Evolutionary conservation across 495 filamentous ascomycete genomes (phyloP), one percentile per base, ranked within the genome.

Genomic region (Talaromyces ruber): DNA sequence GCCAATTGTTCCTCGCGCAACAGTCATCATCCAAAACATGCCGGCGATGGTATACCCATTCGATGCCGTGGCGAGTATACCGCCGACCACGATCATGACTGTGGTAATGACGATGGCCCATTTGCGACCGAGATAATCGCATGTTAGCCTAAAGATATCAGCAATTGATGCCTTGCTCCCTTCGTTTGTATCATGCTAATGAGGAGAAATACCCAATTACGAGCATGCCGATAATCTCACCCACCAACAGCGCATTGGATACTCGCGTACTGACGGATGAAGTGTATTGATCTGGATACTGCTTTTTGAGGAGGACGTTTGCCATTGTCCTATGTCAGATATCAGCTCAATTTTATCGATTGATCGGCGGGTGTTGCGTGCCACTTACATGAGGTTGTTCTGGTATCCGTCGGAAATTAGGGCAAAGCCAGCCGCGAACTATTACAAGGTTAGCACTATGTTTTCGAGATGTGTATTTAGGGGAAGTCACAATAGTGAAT

Each of bases 11-110:
- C 79, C 79, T 34, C 80, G 74, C 11, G 79, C 74, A 39, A 82
- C 67, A 5, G 78, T 77, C 70, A 82, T 73, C 75, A 82, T 82
- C 80, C 77, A 81, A 64, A 81, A 82, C 77, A 83, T 77, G 58
- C 78, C 80, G 21, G 73, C 51, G 61, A 78, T 73, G 2, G 77
- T 81, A 6, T 66, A 62, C 28, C 81, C 81, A 60, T 77, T 67
- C 11, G 79, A 73, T 1, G 80, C 80, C 2, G 81, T 81, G 6
- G 79, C 75, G 24, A 83, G 64, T 21, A 82, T 78, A 1, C 79
- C 76, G 2, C 81, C 81, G 56, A 84, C 37, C 32, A 84, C 78
- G 18, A 83, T 79, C 74, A 82, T 75, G 0, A 75, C 45, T 1
- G 81, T 82, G 0, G 79, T 81, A 29, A 73, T 68, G n/a, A 83